A percentile compares a stretch with the other conserved stretches of the same genome.
Conservation (phyloP, 2,329 filamentous ascomycete genomes). For the Aureobasidium lini region DNA sequence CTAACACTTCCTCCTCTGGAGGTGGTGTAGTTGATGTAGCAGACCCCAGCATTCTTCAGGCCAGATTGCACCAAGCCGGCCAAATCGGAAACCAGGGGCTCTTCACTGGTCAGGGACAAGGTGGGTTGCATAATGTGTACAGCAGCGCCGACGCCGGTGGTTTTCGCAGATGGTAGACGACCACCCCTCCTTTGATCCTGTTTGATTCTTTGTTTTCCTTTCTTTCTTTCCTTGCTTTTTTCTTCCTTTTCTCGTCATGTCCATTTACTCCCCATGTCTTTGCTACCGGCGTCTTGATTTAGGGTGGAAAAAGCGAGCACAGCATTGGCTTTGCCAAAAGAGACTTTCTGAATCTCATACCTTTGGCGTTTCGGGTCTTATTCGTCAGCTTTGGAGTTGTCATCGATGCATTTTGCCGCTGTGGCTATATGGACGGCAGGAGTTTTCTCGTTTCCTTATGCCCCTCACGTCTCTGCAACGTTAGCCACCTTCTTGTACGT, state of each 20-base stretch:
- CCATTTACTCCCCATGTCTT: constrained; percentile 4
- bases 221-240: neutral
- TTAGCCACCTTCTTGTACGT: constrained; percentile 18
- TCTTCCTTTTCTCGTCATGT: neutral
- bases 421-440: constrained; percentile 11
- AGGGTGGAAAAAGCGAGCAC: constrained; percentile 12
- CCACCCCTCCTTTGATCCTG: constrained; percentile 7
- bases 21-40: constrained; percentile 99
- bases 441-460: constrained; percentile 13
- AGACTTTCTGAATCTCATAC: constrained; percentile 8
- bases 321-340: constrained; percentile 16
- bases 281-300: constrained; percentile 14
- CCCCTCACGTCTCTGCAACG: constrained; percentile 14
- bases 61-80: constrained; percentile 81
- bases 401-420: constrained; percentile 13
- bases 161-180: constrained; percentile 50
- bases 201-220: neutral
- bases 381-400: constrained; percentile 10
- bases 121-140: constrained; percentile 92
- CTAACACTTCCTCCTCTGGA: constrained; percentile 99
- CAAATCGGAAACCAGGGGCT: constrained; percentile 76
- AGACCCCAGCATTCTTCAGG: constrained; percentile 99
- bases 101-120: constrained; percentile 76
- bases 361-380: constrained; percentile 12
- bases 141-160: constrained; percentile 37